phyloP scores from a whole-genome alignment of 1,139 yeast species.

The Pichia sp. region DNA sequence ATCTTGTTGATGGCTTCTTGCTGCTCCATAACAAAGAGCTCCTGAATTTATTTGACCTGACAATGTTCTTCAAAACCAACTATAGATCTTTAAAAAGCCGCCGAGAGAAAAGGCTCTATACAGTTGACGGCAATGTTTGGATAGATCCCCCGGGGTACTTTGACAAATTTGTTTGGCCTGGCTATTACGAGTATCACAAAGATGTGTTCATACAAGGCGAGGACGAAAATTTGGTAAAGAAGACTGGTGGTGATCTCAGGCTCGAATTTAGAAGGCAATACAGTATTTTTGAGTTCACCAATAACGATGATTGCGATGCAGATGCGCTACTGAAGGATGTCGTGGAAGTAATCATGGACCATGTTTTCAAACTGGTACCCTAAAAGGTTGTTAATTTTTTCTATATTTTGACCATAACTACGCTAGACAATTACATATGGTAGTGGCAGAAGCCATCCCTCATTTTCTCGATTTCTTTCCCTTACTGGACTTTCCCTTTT shows the following conservation, averaged over 20 bases:
- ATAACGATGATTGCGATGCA: constrained; percentile 11
- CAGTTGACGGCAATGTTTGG: constrained; percentile 84
- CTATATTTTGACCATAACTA: too few species aligned
- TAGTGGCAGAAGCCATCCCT: neutral
- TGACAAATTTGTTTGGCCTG: constrained; percentile 84
- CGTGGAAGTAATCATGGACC: neutral
- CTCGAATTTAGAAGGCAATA: constrained; percentile 7
- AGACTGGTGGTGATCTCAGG: constrained; percentile 26
- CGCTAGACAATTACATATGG: neutral
- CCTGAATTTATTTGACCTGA: constrained; percentile 45
- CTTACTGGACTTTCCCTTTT: constrained; percentile 22
- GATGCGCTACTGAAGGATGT: constrained; percentile 5
- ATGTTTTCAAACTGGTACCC: too few species aligned
- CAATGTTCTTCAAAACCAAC: constrained; percentile 60
- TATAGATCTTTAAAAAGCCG: constrained; percentile 55
- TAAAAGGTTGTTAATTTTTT: neutral
- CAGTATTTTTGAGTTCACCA: constrained; percentile 13
- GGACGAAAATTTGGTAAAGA: constrained; percentile 33
- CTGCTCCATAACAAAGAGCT: constrained; percentile 53
- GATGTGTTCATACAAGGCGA: constrained; percentile 49
- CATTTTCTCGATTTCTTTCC: constrained; percentile 27
- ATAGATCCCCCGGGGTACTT: constrained; percentile 90
- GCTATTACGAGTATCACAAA: constrained; percentile 55
- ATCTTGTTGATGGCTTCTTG: constrained; percentile 85
- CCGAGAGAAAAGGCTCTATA: constrained; percentile 63